Percentiles rank a stretch among this genome's conserved stretches.
Conservation (phyloP, 345 rosid species). For the Populus tremula region DNA sequence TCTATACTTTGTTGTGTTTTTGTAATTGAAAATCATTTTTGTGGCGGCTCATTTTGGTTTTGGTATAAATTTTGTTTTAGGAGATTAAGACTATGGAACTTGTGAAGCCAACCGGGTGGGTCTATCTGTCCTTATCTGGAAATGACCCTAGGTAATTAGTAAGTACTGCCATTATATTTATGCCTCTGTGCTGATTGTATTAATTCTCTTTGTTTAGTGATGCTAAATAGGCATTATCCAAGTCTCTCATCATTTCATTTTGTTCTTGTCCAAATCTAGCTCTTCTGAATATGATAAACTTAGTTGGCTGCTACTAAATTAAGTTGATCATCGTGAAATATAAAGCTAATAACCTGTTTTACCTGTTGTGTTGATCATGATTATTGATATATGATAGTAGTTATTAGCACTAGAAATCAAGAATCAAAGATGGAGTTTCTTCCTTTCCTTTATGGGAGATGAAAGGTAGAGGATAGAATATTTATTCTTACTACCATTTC, state of each 20-base stretch:
- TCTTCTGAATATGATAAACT: not conserved
- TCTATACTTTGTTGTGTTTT: not conserved
- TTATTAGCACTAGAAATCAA: not conserved
- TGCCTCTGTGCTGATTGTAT: not conserved
- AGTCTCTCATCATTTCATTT: not conserved
- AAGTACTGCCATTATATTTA: not conserved
- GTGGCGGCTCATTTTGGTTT: not conserved
- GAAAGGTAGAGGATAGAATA: not conserved
- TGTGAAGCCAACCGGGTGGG: constrained; percentile 87
- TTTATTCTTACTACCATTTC: not conserved
- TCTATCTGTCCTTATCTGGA: constrained; percentile 68
- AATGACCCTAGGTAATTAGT: constrained; percentile 79
- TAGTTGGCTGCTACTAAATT: not conserved
- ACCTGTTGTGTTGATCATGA: not conserved
- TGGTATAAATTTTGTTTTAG: constrained; percentile 27
- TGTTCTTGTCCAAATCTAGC: not conserved
- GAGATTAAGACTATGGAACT: constrained; percentile 86
- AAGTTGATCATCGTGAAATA: not conserved
- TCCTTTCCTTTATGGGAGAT: not conserved
- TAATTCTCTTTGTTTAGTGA: not conserved
- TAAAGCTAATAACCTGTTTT: not conserved
- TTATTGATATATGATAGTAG: not conserved
- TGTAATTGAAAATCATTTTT: too few species aligned
- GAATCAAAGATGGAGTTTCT: not conserved
- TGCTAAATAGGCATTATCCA: not conserved